phyloP scores from a whole-genome alignment of 2,329 filamentous ascomycete species.

The Aspergillus unguis region DNA sequence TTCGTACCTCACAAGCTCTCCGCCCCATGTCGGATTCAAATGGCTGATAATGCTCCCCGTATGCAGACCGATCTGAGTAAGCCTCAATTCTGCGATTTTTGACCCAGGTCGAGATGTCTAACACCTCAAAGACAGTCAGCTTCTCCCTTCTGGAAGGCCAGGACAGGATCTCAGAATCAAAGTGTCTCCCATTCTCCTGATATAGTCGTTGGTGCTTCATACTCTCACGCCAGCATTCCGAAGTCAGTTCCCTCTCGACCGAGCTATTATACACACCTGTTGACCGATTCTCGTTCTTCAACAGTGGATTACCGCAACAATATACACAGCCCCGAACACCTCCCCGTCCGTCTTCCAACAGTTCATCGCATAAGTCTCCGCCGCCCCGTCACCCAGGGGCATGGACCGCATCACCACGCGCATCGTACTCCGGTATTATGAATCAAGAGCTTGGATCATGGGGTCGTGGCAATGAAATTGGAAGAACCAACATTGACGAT shows the following conservation, averaged over 20 bases:
- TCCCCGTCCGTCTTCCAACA: constrained; percentile 56
- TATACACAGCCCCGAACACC: constrained; percentile 71
- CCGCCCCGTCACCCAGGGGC: constrained; percentile 46
- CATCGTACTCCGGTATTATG: constrained; percentile 76
- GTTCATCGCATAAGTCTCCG: constrained; percentile 52
- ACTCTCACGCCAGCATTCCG: constrained; percentile 92
- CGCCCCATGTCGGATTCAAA: constrained; percentile 11
- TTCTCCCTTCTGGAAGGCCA: constrained; percentile 81
- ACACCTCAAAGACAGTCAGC: constrained; percentile 60
- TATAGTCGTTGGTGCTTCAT: constrained; percentile 87
- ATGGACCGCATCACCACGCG: constrained; percentile 55
- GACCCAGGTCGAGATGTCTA: not conserved
- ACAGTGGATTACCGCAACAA: constrained; percentile 32
- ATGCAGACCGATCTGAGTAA: constrained; percentile 41
- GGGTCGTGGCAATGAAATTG: constrained; percentile 50
- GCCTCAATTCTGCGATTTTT: constrained; percentile 13
- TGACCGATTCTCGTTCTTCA: constrained; percentile 11
- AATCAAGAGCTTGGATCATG: constrained; percentile 80
- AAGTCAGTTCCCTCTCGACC: constrained; percentile 55
- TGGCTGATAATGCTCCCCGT: constrained; percentile 23
- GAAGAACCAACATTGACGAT: constrained; percentile 57
- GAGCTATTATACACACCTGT: constrained; percentile 2
- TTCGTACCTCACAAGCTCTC: constrained; percentile 54
- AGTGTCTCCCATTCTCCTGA: constrained; percentile 59
- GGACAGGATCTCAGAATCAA: constrained; percentile 53